phyloP scores from a whole-genome alignment of 2,329 filamentous ascomycete species.

The Aspergillus tanneri region DNA sequence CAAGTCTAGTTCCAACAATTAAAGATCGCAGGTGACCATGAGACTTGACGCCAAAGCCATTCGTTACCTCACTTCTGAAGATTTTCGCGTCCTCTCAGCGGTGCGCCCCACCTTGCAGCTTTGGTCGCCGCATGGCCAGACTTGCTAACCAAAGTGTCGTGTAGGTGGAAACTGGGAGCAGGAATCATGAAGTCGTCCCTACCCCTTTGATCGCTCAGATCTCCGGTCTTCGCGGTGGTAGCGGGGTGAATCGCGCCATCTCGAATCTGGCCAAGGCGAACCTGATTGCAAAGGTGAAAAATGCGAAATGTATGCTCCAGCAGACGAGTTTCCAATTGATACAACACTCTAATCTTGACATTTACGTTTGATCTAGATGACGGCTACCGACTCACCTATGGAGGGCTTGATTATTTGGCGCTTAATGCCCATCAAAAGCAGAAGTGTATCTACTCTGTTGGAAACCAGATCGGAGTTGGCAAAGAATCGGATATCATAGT shows the following conservation, averaged over 20 bases:
- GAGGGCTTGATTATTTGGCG: conserved; percentile 95
- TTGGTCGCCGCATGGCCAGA: conserved; percentile 15
- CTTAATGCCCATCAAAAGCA: conserved; percentile 82
- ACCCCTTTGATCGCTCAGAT: conserved; percentile 84
- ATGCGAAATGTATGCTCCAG: conserved; percentile 70
- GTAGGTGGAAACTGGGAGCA: conserved; percentile 88
- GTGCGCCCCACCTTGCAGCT: conserved; percentile 54
- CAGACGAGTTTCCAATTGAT: neutral
- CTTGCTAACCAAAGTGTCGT: conserved; percentile 27
- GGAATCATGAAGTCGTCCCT: conserved; percentile 95
- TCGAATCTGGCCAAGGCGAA: conserved; percentile 88
- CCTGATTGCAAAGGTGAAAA: conserved; percentile 88
- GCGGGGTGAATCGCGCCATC: conserved; percentile 80
- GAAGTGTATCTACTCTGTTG: conserved; percentile 83
- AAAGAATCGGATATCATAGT: conserved; percentile 98
- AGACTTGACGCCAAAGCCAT: conserved; percentile 92
- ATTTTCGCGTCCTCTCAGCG: conserved; percentile 92
- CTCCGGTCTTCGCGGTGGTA: conserved; percentile 73
- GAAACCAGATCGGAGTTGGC: conserved; percentile 90
- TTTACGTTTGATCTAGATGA: conserved; percentile 58
- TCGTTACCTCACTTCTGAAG: conserved; percentile 86
- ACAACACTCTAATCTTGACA: neutral
- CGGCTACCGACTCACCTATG: conserved; percentile 93
- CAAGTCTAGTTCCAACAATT: neutral
- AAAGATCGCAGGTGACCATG: conserved; percentile 56